Base-by-base conservation (phyloP, 1,139 yeast genomes). In the Blastobotrys serpentis region DNA sequence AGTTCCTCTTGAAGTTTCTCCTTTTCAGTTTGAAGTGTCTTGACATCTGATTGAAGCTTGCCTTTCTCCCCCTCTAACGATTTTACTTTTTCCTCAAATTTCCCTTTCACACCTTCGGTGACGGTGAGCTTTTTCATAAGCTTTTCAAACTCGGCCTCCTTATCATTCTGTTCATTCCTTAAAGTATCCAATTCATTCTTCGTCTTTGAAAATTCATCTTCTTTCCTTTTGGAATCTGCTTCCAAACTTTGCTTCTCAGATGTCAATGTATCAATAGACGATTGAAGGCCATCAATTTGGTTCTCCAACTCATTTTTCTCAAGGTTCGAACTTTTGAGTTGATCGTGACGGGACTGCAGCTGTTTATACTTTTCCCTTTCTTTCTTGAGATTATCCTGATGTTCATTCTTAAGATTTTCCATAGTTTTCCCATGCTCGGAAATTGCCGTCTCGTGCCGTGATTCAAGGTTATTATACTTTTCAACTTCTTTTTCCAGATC, bases 181-280 rank as follows among this genome's bases (percentile, higher is more conserved):
- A 30, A 4, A 3, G 48, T 29, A 3, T 38, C 23, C 19, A 39
- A 18, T 26, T 41, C 26, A 8, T 13, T 8, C 41, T 29, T 33
- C 8, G 23, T 22, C 19, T 51, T 36, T 29, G 43, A 25, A 14
- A 43, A 44, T 33, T 41, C 42, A 10, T 36, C 39, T 30, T 42
- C 41, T 7, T 50, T 42, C 17, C 52, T 46, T n/a, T 51, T 51
- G 6, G 45, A 34, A 18, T 50, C 42, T 21, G 48, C 43, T 33
- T 56, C 51, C 19, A 41, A 6, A 13, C 52, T 37, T 17, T 52
- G 51, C 23, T 45, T 42, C 17, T 47, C 47, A 17, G 32, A 39
- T 11, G 13, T 17, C 10, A 13, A 7, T 8, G 23, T 14, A 11
- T 39, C 43, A 25, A 43, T 16, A 14, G 42, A 32, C 32, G 25